phyloP scores from a whole-genome alignment of 805 yeast species.

The Grigorovia jiainica region DNA sequence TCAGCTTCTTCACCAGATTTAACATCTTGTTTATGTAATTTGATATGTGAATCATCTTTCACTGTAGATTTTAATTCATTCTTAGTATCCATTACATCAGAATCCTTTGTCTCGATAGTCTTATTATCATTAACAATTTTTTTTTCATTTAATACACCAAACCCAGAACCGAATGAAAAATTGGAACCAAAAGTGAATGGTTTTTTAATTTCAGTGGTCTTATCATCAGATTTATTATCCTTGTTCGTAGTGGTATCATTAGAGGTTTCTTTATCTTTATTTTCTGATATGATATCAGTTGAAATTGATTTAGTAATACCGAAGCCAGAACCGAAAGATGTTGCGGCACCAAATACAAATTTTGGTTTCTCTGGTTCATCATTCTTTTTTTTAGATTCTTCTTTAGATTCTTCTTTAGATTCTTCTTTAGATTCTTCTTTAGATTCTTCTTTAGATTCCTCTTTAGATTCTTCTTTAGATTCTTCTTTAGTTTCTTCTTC shows the following conservation, averaged over 20 bases:
- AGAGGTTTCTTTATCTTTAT: not conserved
- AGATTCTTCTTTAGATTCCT: conserved; percentile 5
- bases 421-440: not conserved
- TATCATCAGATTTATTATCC: not conserved
- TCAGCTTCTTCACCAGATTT: conserved; percentile 92
- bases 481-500: not conserved
- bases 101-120: conserved; percentile 8
- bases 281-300: not conserved
- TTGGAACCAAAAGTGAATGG: conserved; percentile 37
- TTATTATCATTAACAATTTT: conserved; percentile 6
- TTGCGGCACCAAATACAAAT: conserved; percentile 48
- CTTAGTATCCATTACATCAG: conserved; percentile 4
- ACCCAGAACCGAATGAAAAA: conserved; percentile 34
- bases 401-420: not conserved
- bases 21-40: conserved; percentile 47
- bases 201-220: conserved; percentile 8
- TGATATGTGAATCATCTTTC: too few species aligned
- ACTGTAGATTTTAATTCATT: conserved; percentile 9
- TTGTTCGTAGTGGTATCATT: conserved; percentile 4
- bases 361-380: conserved; percentile 27
- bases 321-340: conserved; percentile 38
- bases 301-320: conserved; percentile 15
- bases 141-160: conserved; percentile 18
- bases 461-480: not conserved
- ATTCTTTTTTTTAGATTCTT: conserved; percentile 1